phyloP scores from a whole-genome alignment of 2,329 filamentous ascomycete species.

The Dactylellina leptospora region DNA sequence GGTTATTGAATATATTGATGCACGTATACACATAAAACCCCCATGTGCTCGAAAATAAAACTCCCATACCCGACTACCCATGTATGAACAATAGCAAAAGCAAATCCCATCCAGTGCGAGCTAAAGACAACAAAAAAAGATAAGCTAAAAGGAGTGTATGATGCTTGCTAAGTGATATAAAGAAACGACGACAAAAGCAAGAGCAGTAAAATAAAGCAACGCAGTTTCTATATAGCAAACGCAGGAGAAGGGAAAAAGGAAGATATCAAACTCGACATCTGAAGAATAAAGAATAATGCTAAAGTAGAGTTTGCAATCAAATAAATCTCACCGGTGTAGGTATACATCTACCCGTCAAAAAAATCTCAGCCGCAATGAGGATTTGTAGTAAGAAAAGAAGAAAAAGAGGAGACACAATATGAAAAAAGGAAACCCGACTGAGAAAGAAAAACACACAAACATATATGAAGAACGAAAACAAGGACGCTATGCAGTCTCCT shows the following conservation, averaged over 20 bases:
- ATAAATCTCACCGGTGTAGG: not conserved
- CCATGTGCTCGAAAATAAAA: conserved; percentile 1
- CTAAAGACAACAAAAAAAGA: not conserved
- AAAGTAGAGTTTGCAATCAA: no score
- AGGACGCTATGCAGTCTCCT: conserved; percentile 52
- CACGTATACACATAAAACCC: not conserved
- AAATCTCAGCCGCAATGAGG: not conserved
- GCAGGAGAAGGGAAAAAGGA: not conserved
- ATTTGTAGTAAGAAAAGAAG: not conserved
- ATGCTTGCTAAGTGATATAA: conserved; percentile 31
- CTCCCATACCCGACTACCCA: not conserved
- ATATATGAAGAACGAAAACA: conserved; percentile 9
- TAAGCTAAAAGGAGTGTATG: conserved; percentile 30
- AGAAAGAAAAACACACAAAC: not conserved
- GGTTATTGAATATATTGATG: no score
- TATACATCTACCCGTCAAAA: not conserved
- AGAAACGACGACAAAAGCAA: conserved; percentile 7
- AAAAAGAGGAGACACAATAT: not conserved
- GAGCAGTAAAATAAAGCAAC: conserved; percentile 4
- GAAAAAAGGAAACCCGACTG: not conserved
- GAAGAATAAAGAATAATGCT: no score
- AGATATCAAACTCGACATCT: not conserved
- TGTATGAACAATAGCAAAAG: conserved; percentile 12
- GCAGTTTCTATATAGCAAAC: not conserved
- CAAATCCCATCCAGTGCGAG: conserved; percentile 9